Conservation (phyloP, 805 yeast species). For the Saccharomycopsis olivae region DNA sequence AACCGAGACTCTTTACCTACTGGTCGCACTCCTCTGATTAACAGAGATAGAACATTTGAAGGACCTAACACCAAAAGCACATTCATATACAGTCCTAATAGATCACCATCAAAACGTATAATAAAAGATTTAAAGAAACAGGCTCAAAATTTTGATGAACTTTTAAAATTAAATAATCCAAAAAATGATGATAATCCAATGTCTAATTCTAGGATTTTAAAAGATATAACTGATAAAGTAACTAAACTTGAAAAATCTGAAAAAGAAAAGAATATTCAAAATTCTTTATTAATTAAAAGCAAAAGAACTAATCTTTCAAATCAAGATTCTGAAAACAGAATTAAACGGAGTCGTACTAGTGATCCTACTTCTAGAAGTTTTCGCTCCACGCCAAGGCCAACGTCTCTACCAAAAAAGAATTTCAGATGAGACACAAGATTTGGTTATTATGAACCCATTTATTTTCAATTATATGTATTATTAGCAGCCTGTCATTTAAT, state of each 20-base stretch:
- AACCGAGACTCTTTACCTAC: conserved; percentile 22
- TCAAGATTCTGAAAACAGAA: too few relatives aligned
- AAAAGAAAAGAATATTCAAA: neutral
- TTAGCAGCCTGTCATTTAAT: too few relatives aligned
- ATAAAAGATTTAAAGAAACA: conserved; percentile 7
- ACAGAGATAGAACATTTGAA: neutral
- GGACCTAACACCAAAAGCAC: neutral
- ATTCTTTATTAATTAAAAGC: too few relatives aligned
- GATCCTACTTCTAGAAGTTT: too few relatives aligned
- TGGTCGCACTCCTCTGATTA: conserved; percentile 23
- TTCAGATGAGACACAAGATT: too few relatives aligned
- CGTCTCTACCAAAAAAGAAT: too few relatives aligned
- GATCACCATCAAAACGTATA: conserved; percentile 15
- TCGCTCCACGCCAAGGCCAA: too few relatives aligned
- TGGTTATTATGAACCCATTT: too few relatives aligned
- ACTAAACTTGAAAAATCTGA: neutral
- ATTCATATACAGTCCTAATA: conserved; percentile 2
- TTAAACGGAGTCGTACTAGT: too few relatives aligned
- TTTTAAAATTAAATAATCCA: neutral
- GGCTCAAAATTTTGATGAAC: conserved; percentile 1
- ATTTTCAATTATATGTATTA: too few relatives aligned
- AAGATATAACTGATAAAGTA: neutral
- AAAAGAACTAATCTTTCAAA: too few relatives aligned
- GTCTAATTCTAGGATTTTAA: neutral
- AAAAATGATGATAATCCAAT: neutral